Conservation (phyloP, 768 basidiomycete species). For the Phlebiopsis flavidoalba region DNA sequence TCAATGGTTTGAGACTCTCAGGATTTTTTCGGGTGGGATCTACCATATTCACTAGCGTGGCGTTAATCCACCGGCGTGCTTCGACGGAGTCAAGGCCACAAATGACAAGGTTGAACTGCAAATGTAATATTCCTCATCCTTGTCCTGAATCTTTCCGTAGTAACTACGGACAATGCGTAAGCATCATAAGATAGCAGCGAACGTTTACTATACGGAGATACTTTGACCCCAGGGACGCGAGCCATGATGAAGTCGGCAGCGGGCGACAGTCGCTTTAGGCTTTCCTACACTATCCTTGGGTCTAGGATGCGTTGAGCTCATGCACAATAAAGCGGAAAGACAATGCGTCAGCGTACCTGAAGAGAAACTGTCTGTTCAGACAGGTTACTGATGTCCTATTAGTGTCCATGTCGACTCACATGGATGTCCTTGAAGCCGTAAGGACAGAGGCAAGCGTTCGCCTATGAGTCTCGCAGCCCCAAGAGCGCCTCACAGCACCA, state of each 20-base stretch:
- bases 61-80: slow-evolving; percentile 98
- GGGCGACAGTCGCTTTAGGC: slow-evolving; percentile 89
- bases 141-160: slow-evolving; percentile 97
- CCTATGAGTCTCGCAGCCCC: slow-evolving; percentile 97
- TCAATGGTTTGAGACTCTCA: slow-evolving; percentile 92
- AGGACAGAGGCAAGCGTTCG: slow-evolving; percentile 90
- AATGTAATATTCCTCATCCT: slow-evolving; percentile 91
- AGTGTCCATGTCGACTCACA: slow-evolving; percentile 99
- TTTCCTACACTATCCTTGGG: slow-evolving; percentile 89
- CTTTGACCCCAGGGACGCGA: slow-evolving; percentile 91
- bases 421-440: slow-evolving; percentile 99
- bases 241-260: slow-evolving; percentile 97
- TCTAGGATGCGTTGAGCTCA: slow-evolving; percentile 32
- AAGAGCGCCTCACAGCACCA: slow-evolving; percentile 93
- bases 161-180: slow-evolving; percentile 48
- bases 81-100: slow-evolving; percentile 97
- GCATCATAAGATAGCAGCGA: not conserved
- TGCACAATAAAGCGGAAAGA: not conserved
- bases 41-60: slow-evolving; percentile 91
- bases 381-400: slow-evolving; percentile 98
- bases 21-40: slow-evolving; percentile 91
- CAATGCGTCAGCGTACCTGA: slow-evolving; percentile 54
- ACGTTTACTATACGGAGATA: slow-evolving; percentile 76
- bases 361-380: slow-evolving; percentile 98
- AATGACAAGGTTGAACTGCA: slow-evolving; percentile 95